Evolutionary conservation across 2,329 filamentous ascomycete genomes (phyloP).

Genomic region (Calonectria pauciramosa): DNA sequence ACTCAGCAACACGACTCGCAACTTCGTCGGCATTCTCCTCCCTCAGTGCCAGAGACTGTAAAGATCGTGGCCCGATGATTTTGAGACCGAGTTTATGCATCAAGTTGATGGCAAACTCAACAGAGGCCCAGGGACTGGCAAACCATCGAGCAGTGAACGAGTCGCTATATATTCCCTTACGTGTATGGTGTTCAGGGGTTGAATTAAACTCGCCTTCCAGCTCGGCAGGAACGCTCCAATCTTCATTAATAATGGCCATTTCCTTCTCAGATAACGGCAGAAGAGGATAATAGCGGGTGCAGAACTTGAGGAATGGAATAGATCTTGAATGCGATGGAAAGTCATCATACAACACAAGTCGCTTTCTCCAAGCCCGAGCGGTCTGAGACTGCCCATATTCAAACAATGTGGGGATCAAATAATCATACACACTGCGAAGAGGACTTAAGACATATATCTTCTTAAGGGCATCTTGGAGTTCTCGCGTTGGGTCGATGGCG

Average conservation of each 20-base stretch:
- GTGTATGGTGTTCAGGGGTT: neutral
- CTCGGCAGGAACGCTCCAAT: neutral
- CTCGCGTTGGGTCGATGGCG: slow-evolving; percentile 52
- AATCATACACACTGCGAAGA: slow-evolving; percentile 63
- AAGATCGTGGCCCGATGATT: slow-evolving; percentile 79
- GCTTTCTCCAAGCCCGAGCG: slow-evolving; percentile 63
- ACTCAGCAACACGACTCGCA: slow-evolving; percentile 68
- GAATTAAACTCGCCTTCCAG: neutral
- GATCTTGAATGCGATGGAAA: slow-evolving; percentile 56
- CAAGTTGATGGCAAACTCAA: slow-evolving; percentile 79
- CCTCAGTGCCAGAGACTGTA: slow-evolving; percentile 82
- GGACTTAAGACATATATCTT: slow-evolving; percentile 60
- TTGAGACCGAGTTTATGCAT: slow-evolving; percentile 79
- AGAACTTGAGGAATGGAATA: slow-evolving; percentile 63
- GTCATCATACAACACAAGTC: slow-evolving; percentile 58
- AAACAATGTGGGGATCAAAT: slow-evolving; percentile 65
- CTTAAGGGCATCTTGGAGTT: slow-evolving; percentile 56
- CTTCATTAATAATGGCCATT: slow-evolving; percentile 36
- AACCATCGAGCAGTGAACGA: slow-evolving; percentile 85
- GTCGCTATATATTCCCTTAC: slow-evolving; percentile 46
- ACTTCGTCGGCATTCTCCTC: slow-evolving; percentile 70
- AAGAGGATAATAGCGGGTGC: slow-evolving; percentile 60
- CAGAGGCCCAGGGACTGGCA: slow-evolving; percentile 77
- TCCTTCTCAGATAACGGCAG: slow-evolving; percentile 56
- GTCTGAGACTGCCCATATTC: slow-evolving; percentile 58